Evolutionary conservation across 2,329 filamentous ascomycete genomes (phyloP).

Genomic region (Epichloe aotearoae): DNA sequence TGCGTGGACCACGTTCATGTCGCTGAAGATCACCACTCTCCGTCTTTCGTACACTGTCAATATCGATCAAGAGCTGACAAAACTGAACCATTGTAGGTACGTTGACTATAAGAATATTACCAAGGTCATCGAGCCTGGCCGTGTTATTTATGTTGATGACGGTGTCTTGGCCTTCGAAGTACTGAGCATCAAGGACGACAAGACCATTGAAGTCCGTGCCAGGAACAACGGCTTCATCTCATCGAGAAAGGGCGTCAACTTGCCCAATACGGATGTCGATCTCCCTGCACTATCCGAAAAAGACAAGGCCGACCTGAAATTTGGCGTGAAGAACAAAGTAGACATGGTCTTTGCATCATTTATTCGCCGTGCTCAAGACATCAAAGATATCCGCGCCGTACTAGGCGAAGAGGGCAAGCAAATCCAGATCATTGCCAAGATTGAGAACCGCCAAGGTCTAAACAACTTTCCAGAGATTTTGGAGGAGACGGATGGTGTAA

Average conservation of each 20-base stretch:
- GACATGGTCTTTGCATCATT: constrained; percentile 99
- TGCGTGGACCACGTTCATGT: not conserved
- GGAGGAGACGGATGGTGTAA: constrained; percentile 92
- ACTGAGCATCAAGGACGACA: constrained; percentile 69
- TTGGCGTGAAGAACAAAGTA: constrained; percentile 96
- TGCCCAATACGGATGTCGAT: constrained; percentile 97
- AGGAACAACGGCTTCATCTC: constrained; percentile 98
- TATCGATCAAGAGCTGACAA: not conserved
- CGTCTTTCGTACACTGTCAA: not conserved
- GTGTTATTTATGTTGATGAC: constrained; percentile 96
- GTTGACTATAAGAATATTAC: constrained; percentile 99
- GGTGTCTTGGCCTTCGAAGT: constrained; percentile 96
- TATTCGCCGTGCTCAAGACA: constrained; percentile 88
- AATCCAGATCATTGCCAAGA: constrained; percentile 99
- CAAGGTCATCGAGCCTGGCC: constrained; percentile 84
- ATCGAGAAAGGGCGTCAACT: constrained; percentile 97
- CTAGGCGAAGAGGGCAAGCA: constrained; percentile 85
- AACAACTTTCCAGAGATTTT: constrained; percentile 99
- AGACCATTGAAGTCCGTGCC: constrained; percentile 76
- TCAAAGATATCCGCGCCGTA: constrained; percentile 80
- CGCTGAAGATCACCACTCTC: no score
- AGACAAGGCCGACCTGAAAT: constrained; percentile 85
- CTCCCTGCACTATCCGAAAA: constrained; percentile 96
- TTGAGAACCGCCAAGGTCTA: constrained; percentile 98
- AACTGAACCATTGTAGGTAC: constrained; percentile 43